Evolutionary conservation across 345 rosid genomes (phyloP).

Genomic region (Mallotus nudiflorus): DNA sequence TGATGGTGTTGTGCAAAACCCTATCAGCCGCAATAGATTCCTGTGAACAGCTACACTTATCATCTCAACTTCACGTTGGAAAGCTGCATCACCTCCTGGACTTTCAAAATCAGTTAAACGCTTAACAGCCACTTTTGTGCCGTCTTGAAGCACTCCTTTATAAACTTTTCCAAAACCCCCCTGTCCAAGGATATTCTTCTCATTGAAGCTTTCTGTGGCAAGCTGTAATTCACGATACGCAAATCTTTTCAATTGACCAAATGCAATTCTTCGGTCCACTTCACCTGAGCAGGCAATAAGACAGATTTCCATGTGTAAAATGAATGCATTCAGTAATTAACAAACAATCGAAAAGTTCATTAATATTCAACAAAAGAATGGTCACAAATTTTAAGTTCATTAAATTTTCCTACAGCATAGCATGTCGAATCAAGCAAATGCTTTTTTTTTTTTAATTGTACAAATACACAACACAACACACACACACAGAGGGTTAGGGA

Average conservation of each 20-base stretch:
- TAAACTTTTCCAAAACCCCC: slow-evolving; percentile 98
- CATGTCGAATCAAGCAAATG: background rate
- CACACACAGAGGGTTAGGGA: too few relatives aligned
- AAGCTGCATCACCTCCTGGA: slow-evolving; percentile 92
- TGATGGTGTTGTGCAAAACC: slow-evolving; percentile 90
- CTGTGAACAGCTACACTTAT: slow-evolving; percentile 95
- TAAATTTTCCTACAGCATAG: background rate
- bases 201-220: slow-evolving; percentile 84
- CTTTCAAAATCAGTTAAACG: slow-evolving; percentile 89
- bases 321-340: background rate
- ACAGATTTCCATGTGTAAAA: background rate
- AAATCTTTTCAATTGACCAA: slow-evolving; percentile 90
- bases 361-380: background rate
- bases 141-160: slow-evolving; percentile 79
- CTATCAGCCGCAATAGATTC: slow-evolving; percentile 83
- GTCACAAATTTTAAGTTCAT: background rate
- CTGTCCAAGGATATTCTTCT: slow-evolving; percentile 87
- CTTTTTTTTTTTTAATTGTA: too few relatives aligned
- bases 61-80: slow-evolving; percentile 97
- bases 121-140: slow-evolving; percentile 85
- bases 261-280: slow-evolving; percentile 90
- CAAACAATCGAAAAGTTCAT: too few relatives aligned
- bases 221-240: slow-evolving; percentile 90
- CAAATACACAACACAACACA: too few relatives aligned
- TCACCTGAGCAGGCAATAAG: slow-evolving; percentile 55